Conservation (phyloP, 495 filamentous ascomycete genomes). For the Penicillium salamii region DNA sequence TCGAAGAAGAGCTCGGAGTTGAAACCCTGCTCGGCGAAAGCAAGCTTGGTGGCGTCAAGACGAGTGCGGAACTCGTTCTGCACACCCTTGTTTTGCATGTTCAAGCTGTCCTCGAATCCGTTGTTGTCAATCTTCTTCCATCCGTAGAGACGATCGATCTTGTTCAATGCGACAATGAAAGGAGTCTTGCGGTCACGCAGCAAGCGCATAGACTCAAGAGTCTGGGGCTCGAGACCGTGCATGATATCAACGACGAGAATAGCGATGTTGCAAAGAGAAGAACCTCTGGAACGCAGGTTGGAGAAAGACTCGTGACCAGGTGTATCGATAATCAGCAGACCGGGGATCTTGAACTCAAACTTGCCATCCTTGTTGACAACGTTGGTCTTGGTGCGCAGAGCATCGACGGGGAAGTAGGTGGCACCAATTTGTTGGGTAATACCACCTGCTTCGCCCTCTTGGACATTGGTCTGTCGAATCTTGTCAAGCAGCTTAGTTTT, state of each 20-base stretch:
- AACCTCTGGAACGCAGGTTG: constrained; percentile 92
- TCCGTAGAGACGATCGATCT: constrained; percentile 98
- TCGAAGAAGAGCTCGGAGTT: constrained; percentile 96
- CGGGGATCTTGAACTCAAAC: constrained; percentile 97
- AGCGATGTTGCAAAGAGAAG: constrained; percentile 97
- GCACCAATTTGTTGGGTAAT: constrained; percentile 99
- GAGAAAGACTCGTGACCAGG: constrained; percentile 99
- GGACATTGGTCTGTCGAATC: constrained; percentile 97
- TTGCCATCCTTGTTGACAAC: constrained; percentile 88
- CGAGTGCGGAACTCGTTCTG: constrained; percentile 94
- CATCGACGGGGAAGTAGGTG: constrained; percentile 97
- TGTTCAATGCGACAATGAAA: constrained; percentile 98
- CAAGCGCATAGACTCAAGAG: constrained; percentile 92
- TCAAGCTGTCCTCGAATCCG: constrained; percentile 89
- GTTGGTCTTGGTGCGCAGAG: constrained; percentile 82
- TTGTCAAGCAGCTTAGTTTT: constrained; percentile 99
- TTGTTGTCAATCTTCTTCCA: constrained; percentile 99
- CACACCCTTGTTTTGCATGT: constrained; percentile 86
- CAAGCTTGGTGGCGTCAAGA: constrained; percentile 85
- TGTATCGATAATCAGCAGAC: constrained; percentile 96
- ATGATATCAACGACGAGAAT: constrained; percentile 99
- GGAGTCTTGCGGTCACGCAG: constrained; percentile 92
- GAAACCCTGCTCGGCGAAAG: constrained; percentile 94
- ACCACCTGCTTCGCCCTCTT: constrained; percentile 99
- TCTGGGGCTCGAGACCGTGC: constrained; percentile 98